Base-by-base conservation (phyloP, 164 flowering plant genomes). In the Buxus sempervirens region DNA sequence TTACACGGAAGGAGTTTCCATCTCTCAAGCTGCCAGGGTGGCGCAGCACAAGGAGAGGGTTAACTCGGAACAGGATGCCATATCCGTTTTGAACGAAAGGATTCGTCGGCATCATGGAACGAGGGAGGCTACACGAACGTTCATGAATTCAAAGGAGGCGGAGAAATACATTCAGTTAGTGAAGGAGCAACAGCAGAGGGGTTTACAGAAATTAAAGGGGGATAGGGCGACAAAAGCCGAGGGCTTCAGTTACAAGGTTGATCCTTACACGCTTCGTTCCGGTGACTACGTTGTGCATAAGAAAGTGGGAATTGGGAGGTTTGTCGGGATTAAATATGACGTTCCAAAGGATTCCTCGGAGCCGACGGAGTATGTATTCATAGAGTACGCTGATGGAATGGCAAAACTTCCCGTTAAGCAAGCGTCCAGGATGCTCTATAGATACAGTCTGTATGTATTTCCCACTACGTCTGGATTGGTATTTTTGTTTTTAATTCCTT, bases 231-330 rank as follows among this genome's bases (percentile, higher is more conserved):
- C 69, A 0, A 64, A 63, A 20, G 76, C 25, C 20, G 82, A 65
- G 22, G 85, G 69, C 48, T 82, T 87, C 60, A 78, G 80, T 64
- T 90, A 91, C 63, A 90, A 84, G 69, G 97, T 88, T 25, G 98
- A 95, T 70, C 97, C 98, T 20, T 89, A 89, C 55, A 78, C 83
- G 14, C 85, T 95, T 19, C 77, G 77, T 9, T 55, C 85, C 1
- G 98, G 98, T 1, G 98, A 95, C 69, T 90, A 87, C 70, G 96
- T 92, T n/a, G 97, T 91, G 70, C 98, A 95, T 54, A 90, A 88
- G 83, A 95, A 89, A 70, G 97, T 95, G 19, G 98, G 98, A 0
- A 64, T 95, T 77, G 98, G 98, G 22, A 69, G 86, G 27, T 95
- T 92, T 71, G 91, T 89, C 0, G 87, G 88, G 60, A 90, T 92